Evolutionary conservation across 129 eudicot genomes (phyloP).

Genomic region (Mikania micrantha): DNA sequence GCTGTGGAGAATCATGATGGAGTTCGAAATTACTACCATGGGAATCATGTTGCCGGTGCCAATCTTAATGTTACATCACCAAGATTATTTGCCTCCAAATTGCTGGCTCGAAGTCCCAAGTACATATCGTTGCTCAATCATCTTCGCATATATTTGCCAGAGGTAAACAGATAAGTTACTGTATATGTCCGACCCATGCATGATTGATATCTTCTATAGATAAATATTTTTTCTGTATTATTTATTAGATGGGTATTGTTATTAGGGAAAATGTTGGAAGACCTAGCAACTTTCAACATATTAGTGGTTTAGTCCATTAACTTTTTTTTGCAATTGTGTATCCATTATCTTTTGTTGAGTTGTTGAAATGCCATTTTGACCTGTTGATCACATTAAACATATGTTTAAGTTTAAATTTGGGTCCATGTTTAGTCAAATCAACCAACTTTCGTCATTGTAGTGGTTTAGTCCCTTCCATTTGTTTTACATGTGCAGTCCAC

Average conservation of each 20-base stretch:
- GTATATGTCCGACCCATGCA: background rate
- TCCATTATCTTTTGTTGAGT: background rate
- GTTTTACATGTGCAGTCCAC: background rate
- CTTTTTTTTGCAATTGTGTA: background rate
- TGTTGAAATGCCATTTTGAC: background rate
- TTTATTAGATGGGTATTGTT: background rate
- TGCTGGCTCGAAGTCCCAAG: conserved; percentile 95
- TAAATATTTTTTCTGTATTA: background rate
- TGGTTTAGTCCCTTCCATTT: background rate
- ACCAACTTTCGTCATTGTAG: background rate
- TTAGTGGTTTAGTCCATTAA: background rate
- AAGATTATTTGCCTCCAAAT: conserved; percentile 71
- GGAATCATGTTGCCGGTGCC: conserved; percentile 73
- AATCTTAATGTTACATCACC: conserved; percentile 83
- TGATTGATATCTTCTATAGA: background rate
- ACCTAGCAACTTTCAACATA: background rate
- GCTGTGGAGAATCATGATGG: conserved; percentile 77
- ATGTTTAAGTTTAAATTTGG: background rate
- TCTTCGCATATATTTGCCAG: conserved; percentile 94
- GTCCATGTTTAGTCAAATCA: background rate
- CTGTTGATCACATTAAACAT: background rate
- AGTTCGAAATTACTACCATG: conserved; percentile 76
- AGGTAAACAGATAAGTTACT: conserved; percentile 45
- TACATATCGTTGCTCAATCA: conserved; percentile 93
- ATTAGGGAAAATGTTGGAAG: background rate